Conservation (phyloP, 768 basidiomycete genomes). For the Trametes coccinea region DNA sequence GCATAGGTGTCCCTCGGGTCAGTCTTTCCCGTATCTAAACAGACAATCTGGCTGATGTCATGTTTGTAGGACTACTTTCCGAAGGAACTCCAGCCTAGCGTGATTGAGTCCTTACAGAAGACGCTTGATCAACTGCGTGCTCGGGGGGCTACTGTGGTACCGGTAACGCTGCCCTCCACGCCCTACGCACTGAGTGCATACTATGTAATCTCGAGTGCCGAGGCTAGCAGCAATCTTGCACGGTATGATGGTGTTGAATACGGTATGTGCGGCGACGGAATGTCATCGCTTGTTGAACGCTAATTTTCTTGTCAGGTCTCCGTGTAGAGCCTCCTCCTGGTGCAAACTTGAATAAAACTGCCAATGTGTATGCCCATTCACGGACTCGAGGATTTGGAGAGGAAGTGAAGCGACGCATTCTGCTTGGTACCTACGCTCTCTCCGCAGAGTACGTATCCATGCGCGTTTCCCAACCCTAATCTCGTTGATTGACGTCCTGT, state of each 20-base stretch:
- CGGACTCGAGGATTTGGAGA: constrained; percentile 74
- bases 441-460: constrained; percentile 68
- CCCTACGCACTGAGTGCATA: constrained; percentile 85
- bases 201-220: constrained; percentile 93
- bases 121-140: constrained; percentile 44
- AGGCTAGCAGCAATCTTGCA: constrained; percentile 90
- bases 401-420: constrained; percentile 84
- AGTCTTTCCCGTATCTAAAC: background rate
- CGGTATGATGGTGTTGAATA: constrained; percentile 88
- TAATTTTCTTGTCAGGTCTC: constrained; percentile 41
- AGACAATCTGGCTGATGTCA: too few relatives aligned
- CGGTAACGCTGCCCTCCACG: constrained; percentile 73
- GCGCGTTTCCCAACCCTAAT: background rate
- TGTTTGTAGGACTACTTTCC: constrained; percentile 75
- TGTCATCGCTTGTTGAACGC: background rate
- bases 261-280: constrained; percentile 42
- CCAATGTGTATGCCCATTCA: constrained; percentile 61
- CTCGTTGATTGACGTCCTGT: background rate
- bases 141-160: constrained; percentile 65
- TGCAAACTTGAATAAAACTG: constrained; percentile 48
- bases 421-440: constrained; percentile 89
- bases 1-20: constrained; percentile 78
- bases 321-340: constrained; percentile 46
- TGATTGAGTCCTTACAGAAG: constrained; percentile 46
- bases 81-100: constrained; percentile 51